phyloP scores from a whole-genome alignment of 805 yeast species.

The Pichia phayaonensis region DNA sequence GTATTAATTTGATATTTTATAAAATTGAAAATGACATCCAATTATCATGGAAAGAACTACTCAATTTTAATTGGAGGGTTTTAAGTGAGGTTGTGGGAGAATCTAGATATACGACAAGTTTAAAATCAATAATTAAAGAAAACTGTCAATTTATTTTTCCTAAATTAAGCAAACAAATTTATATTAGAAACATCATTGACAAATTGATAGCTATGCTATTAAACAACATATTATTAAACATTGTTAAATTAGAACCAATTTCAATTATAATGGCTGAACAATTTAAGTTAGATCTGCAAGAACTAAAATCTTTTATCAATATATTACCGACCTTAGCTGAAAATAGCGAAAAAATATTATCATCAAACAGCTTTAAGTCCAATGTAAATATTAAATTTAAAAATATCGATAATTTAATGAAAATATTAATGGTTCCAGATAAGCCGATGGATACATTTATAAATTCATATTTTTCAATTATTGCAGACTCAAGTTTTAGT shows the following conservation, averaged over 20 bases:
- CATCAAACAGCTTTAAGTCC: conserved; percentile 20
- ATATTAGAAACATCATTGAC: conserved; percentile 67
- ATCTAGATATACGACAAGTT: conserved; percentile 59
- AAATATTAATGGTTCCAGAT: conserved; percentile 54
- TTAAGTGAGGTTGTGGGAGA: conserved; percentile 61
- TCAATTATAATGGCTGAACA: conserved; percentile 72
- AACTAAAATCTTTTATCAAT: conserved; percentile 48
- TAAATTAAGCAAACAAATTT: conserved; percentile 59
- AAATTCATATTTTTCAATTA: conserved; percentile 53
- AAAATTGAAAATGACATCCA: conserved; percentile 56
- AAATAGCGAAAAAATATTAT: conserved; percentile 26
- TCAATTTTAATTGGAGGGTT: conserved; percentile 65
- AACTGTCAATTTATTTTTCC: conserved; percentile 44
- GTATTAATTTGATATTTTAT: conserved; percentile 46
- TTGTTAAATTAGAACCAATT: conserved; percentile 60
- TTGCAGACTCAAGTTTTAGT: conserved; percentile 53
- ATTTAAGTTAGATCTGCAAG: conserved; percentile 62
- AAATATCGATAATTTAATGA: conserved; percentile 54
- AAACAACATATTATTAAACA: conserved; percentile 46
- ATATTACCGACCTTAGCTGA: conserved; percentile 40
- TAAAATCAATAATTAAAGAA: conserved; percentile 40
- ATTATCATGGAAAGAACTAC: conserved; percentile 78
- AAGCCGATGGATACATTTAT: conserved; percentile 63
- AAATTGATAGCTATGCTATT: conserved; percentile 61
- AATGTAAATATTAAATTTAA: conserved; percentile 20